Percentiles rank a stretch among this genome's conserved stretches.
phyloP scores from a whole-genome alignment of 148 eudicot genomes.

The Rheum nobile region DNA sequence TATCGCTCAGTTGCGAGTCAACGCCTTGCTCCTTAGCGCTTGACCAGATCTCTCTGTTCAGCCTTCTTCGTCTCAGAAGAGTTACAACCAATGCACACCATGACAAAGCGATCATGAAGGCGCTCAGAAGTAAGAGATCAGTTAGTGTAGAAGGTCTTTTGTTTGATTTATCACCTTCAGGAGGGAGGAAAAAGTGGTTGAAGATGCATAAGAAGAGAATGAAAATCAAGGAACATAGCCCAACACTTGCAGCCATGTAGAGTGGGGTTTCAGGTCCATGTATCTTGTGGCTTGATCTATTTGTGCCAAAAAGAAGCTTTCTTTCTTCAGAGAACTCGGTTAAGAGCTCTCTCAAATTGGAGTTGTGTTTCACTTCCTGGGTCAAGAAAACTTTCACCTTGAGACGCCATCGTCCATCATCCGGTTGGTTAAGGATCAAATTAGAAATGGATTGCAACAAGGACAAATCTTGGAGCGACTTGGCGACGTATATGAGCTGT shows the following conservation, averaged over 20 bases:
- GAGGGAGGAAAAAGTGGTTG: conserved; percentile 32
- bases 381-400: conserved; percentile 60
- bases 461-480: conserved; percentile 44
- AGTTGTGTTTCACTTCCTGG: conserved; percentile 35
- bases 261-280: conserved; percentile 31
- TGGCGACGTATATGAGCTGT: conserved; percentile 49
- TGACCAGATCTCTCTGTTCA: conserved; percentile 16
- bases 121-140: conserved; percentile 42
- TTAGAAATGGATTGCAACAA: conserved; percentile 41
- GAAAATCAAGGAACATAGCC: conserved; percentile 37
- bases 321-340: conserved; percentile 24
- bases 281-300: conserved; percentile 17
- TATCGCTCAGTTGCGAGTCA: conserved; percentile 13
- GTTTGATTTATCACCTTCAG: conserved; percentile 19
- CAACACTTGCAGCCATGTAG: conserved; percentile 32
- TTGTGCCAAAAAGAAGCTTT: conserved; percentile 22
- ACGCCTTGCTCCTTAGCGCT: conserved; percentile 14
- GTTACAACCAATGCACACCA: conserved; percentile 22
- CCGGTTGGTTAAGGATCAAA: conserved; percentile 23
- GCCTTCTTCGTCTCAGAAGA: conserved; percentile 25
- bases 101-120: conserved; percentile 27
- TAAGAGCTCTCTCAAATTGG: conserved; percentile 32
- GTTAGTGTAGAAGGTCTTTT: conserved; percentile 32
- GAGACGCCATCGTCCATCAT: conserved; percentile 17
- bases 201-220: conserved; percentile 30